phyloP scores from a whole-genome alignment of 179 eudicot species.

The Vitellaria paradoxa region DNA sequence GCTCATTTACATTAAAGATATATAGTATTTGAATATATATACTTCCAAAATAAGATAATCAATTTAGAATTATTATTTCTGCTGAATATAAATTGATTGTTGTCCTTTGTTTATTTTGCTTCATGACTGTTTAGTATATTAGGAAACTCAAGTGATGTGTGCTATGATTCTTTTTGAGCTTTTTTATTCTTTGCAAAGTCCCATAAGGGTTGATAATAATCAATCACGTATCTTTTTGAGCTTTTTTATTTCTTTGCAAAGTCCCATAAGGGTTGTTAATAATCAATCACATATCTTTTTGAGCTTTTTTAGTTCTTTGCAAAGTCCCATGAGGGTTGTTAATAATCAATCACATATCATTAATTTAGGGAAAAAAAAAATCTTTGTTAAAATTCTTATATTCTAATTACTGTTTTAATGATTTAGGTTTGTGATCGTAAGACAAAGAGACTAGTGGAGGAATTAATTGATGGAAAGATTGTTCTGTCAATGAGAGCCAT shows the following conservation, averaged over 20 bases:
- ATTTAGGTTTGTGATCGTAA: slow-evolving; percentile 80
- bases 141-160: slow-evolving; percentile 4
- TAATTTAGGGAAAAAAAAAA: neutral
- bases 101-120: neutral
- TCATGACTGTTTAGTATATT: neutral
- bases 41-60: neutral
- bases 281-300: too few relatives aligned
- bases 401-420: slow-evolving; percentile 13
- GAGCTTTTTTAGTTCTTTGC: neutral
- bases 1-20: too few relatives aligned
- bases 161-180: neutral
- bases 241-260: neutral
- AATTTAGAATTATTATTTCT: neutral
- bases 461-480: slow-evolving; percentile 84
- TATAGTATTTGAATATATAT: too few relatives aligned
- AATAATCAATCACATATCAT: neutral
- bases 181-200: neutral
- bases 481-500: slow-evolving; percentile 90
- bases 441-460: slow-evolving; percentile 83
- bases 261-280: neutral
- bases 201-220: neutral
- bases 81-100: neutral
- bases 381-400: neutral
- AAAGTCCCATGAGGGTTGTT: neutral
- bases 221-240: neutral